A percentile compares a stretch with the other conserved stretches of the same genome.
These are phyloP conservation scores for Penicillium taxi DNA, from an alignment of 495 filamentous ascomycete species.

Conservation along the genomic window DNA sequence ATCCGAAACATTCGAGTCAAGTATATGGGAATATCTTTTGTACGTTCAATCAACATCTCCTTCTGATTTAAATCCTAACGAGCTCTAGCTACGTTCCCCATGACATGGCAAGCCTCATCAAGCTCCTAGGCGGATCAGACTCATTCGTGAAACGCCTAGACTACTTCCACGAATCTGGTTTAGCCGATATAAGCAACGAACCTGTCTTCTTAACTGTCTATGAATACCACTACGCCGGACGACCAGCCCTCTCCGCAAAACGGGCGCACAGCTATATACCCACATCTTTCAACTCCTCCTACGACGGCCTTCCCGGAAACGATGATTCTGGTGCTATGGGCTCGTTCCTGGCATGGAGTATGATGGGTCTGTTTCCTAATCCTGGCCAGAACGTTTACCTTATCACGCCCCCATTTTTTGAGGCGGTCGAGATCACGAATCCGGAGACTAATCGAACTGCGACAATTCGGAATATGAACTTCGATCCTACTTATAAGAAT, in stretches of 20 bases:
- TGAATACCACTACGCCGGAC: constrained; percentile 65
- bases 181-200: constrained; percentile 67
- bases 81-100: constrained; percentile 54
- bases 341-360: constrained; percentile 50
- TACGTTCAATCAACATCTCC: too few relatives aligned
- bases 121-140: constrained; percentile 49
- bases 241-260: constrained; percentile 54
- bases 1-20: constrained; percentile 62
- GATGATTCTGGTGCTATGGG: constrained; percentile 58
- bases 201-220: constrained; percentile 63
- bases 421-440: constrained; percentile 53
- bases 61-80: not conserved
- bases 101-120: constrained; percentile 56
- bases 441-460: constrained; percentile 53
- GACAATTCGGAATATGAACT: constrained; percentile 53
- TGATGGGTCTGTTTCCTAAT: constrained; percentile 55
- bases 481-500: constrained; percentile 47
- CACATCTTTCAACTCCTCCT: constrained; percentile 49
- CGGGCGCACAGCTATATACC: constrained; percentile 61
- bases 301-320: constrained; percentile 59
- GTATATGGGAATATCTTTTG: constrained; percentile 61
- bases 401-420: constrained; percentile 60
- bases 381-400: constrained; percentile 62
- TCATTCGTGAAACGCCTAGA: constrained; percentile 54
- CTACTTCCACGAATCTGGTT: constrained; percentile 57